Base-by-base conservation (phyloP, 257 asterid species). In the Solanum sparsipilum region DNA sequence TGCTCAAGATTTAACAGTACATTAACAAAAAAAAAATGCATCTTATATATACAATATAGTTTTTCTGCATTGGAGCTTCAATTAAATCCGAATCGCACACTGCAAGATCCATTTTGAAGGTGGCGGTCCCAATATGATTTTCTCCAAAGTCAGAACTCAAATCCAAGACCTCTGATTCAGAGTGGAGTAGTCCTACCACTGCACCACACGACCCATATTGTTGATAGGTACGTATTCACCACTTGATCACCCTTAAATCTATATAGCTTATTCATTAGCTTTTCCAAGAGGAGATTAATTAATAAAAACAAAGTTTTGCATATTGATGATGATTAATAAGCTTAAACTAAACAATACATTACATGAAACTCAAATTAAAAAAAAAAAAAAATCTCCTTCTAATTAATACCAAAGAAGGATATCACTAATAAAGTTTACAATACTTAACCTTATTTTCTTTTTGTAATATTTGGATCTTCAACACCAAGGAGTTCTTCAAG, bases 401-500 rank as follows among this genome's bases (percentile, higher is more conserved):
- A 13, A 39, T 13, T 23, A 6, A 41, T 25, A 41, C 38, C 21
- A 41, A 46, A 81, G 39, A 46, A 15, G 85, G 5, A 29, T 9
- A 46, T 74, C 3, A 52, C 63, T 0, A 29, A 7, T 25, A 65
- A 31, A 25, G 87, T 34, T 63, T 36, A 84, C 25, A 35, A 65
- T 4, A 23, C 73, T 68, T 27, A 34, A 63, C 29, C 58, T 84
- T 87, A 89, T 41, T 79, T 85, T 36, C 88, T 89, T 46, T 90
- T 90, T 89, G 87, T 90, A 72, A 71, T 16, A 84, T 89, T 91
- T 88, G 89, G 74, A 6, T 90, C 93, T 38, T 92, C 88, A 1
- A 91, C 82, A 67, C 82, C 95, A 13, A 94, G 94, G 72, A 94
- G 93, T 86, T 92, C 93, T 85, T 94, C 98, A 90, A 94, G 32